Conservation (phyloP, 2,329 filamentous ascomycete species). For the Zarea fungicola region DNA sequence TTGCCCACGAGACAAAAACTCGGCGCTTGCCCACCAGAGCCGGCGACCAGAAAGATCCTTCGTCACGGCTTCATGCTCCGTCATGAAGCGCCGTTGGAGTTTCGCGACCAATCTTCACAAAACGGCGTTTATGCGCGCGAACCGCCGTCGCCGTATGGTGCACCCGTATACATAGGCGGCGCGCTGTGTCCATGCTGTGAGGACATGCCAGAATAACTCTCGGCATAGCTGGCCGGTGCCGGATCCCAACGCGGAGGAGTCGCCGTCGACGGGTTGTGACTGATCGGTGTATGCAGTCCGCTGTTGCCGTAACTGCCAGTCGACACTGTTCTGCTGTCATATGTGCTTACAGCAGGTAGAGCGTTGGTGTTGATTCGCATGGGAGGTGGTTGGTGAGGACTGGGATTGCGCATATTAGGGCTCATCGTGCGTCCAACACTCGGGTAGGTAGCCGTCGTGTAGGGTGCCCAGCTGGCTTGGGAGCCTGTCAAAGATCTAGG, state of each 20-base stretch:
- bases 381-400: constrained; percentile 30
- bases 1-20: constrained; percentile 1
- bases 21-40: not conserved
- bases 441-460: constrained; percentile 33
- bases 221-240: constrained; percentile 32
- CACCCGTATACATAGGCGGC: constrained; percentile 36
- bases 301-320: constrained; percentile 33
- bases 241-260: constrained; percentile 39
- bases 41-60: not conserved
- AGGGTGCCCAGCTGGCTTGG: constrained; percentile 44
- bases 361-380: constrained; percentile 33
- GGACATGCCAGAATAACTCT: constrained; percentile 34
- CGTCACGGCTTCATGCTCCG: not conserved
- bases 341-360: constrained; percentile 35
- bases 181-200: constrained; percentile 29
- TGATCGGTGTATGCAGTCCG: constrained; percentile 36
- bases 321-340: constrained; percentile 31
- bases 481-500: constrained; percentile 47
- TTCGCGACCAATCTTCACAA: not conserved
- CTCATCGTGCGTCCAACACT: constrained; percentile 38
- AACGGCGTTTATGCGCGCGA: constrained; percentile 34
- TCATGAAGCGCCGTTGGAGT: not conserved
- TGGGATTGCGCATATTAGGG: constrained; percentile 29
- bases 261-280: constrained; percentile 31
- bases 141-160: constrained; percentile 37